Evolutionary conservation across 257 asterid species (phyloP).

Genomic region (Scutellaria barbata): DNA sequence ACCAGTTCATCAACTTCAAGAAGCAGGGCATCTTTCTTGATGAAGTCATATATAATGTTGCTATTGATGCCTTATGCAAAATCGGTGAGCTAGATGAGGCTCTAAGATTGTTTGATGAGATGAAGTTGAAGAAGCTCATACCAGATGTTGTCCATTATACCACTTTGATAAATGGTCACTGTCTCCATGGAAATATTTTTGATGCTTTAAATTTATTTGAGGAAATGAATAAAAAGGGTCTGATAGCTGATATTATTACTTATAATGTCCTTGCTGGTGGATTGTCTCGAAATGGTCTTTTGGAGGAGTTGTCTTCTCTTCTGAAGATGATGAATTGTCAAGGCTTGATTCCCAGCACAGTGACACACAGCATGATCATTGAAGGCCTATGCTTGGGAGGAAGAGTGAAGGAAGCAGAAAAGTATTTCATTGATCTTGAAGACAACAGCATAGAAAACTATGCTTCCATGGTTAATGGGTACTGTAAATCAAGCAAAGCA

Average conservation of each 20-base stretch:
- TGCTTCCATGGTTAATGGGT: constrained; percentile 73
- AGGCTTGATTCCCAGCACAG: constrained; percentile 57
- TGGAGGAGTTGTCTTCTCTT: constrained; percentile 45
- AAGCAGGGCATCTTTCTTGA: constrained; percentile 65
- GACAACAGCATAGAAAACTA: constrained; percentile 56
- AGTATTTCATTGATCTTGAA: constrained; percentile 53
- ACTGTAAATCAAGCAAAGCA: constrained; percentile 59
- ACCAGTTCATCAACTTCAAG: constrained; percentile 50
- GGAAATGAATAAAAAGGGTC: constrained; percentile 63
- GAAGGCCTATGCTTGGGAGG: constrained; percentile 72
- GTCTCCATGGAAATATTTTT: constrained; percentile 53
- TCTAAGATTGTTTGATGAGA: constrained; percentile 60
- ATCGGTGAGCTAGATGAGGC: constrained; percentile 69
- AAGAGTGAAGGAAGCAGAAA: constrained; percentile 65
- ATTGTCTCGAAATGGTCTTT: constrained; percentile 56
- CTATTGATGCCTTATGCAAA: constrained; percentile 67
- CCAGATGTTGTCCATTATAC: constrained; percentile 74
- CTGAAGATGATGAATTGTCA: constrained; percentile 59
- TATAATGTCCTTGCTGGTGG: constrained; percentile 73
- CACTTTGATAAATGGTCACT: constrained; percentile 74
- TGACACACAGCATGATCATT: constrained; percentile 67
- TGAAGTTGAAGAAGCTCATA: constrained; percentile 59
- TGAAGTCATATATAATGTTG: constrained; percentile 64
- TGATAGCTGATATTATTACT: constrained; percentile 62
- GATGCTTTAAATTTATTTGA: constrained; percentile 55